phyloP scores from a whole-genome alignment of 177 flowering plant species.

The Tripterygium wilfordii region DNA sequence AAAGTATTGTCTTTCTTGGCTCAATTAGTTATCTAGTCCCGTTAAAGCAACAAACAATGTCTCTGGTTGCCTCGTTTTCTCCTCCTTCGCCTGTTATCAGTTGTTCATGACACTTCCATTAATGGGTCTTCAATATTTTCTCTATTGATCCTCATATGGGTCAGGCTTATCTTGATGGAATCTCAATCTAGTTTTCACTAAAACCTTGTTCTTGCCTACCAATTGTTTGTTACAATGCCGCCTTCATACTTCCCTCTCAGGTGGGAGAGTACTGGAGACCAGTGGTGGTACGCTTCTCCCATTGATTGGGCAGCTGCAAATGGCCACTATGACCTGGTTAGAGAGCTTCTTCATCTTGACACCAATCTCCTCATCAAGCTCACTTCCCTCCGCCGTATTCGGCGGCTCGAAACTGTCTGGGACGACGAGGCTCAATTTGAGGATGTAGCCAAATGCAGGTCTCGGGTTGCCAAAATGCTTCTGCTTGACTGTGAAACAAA shows the following conservation, averaged over 20 bases:
- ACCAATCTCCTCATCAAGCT: constrained; percentile 85
- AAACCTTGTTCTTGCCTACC: too few species aligned
- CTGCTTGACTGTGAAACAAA: constrained; percentile 48
- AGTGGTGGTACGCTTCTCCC: constrained; percentile 97
- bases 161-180: too few species aligned
- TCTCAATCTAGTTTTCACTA: too few species aligned
- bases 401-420: constrained; percentile 94
- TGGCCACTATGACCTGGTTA: constrained; percentile 73
- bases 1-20: too few species aligned
- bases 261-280: constrained; percentile 97
- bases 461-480: constrained; percentile 55
- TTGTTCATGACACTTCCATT: too few species aligned
- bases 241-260: constrained; percentile 73
- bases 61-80: too few species aligned
- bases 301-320: constrained; percentile 93
- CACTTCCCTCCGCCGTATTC: constrained; percentile 83
- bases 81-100: too few species aligned
- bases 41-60: too few species aligned
- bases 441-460: constrained; percentile 59
- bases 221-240: constrained; percentile 30
- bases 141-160: too few species aligned
- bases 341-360: constrained; percentile 84
- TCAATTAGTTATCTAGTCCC: too few species aligned
- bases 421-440: constrained; percentile 64
- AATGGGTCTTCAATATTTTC: too few species aligned